Base-by-base conservation (phyloP, 192 early-diverging fungal genomes). In the Mycoemilia scoparia region DNA sequence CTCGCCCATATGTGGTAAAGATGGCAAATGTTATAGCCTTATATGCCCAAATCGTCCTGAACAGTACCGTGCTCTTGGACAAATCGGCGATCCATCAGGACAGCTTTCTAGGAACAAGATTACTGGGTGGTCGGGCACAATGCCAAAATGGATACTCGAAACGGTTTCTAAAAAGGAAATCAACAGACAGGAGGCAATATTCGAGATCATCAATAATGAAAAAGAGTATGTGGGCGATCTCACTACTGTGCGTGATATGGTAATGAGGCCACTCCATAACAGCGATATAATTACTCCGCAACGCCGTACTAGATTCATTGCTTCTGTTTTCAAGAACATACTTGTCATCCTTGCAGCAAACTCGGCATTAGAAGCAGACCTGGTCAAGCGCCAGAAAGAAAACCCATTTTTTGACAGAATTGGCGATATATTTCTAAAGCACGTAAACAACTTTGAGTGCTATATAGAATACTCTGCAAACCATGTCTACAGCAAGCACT, bases 111-210 rank as follows among this genome's bases (percentile, higher is more conserved):
- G 27, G 9, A 28, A 28, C 27, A 28, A 28, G 9, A 28, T 12
- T 12, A 28, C 9, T 28, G 27, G 81, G 36, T 96, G 91, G 91
- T 71, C 75, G 21, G 77, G 69, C 29, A 73, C 76, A 3, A 88
- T 91, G 10, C 73, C 87, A 9, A 64, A 66, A 42, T 65, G 73
- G 9, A 60, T 92, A 17, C 45, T 74, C 5, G 72, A 77, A 36
- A 66, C 70, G 0, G 62, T 87, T 4, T 74, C 75, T 10, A 57
- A 72, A 23, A 41, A 67, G 21, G 87, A 97, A 45, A 70, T 77
- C 33, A 82, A 84, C 43, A 71, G 90, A 0, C 92, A 97, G 46
- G 87, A 97, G 56, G 70, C 73, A 23, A 83, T 97, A 46, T 92
- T 76, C 46, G 92, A 97, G 58, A 40, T 93, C 29, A 80, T 92